Conservation (phyloP, 108 stramenopile species). For the Parietichytrium sp. region DNA sequence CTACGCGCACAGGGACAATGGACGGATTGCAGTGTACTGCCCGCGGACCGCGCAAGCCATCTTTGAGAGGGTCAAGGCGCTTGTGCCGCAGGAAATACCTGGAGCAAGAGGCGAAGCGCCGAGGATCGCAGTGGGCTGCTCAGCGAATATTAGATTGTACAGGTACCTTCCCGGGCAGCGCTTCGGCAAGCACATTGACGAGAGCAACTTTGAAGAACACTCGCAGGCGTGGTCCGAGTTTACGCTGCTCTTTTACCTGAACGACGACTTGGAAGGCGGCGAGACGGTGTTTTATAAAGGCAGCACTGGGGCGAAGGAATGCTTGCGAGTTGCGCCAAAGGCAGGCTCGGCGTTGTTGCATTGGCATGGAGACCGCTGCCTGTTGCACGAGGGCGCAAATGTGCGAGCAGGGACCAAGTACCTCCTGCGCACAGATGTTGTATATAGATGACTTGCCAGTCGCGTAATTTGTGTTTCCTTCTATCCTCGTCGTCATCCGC, state of each 20-base stretch:
- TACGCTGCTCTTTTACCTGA: slow-evolving; percentile 79
- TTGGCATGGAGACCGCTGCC: slow-evolving; percentile 77
- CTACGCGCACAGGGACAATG: slow-evolving; percentile 76
- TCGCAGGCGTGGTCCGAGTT: slow-evolving; percentile 66
- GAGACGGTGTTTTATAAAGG: slow-evolving; percentile 68
- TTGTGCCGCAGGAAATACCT: slow-evolving; percentile 40
- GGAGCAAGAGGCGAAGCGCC: too few relatives aligned
- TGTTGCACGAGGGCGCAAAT: slow-evolving; percentile 81
- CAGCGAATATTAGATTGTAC: slow-evolving; percentile 80
- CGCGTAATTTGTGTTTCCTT: not conserved
- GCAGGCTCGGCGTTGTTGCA: slow-evolving; percentile 74
- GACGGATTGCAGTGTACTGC: slow-evolving; percentile 48
- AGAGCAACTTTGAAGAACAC: slow-evolving; percentile 52
- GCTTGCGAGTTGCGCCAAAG: slow-evolving; percentile 66
- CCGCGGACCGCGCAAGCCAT: slow-evolving; percentile 40
- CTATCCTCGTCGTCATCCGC: too few relatives aligned
- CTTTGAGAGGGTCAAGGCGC: slow-evolving; percentile 44
- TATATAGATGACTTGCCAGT: slow-evolving; percentile 50
- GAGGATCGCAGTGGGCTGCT: slow-evolving; percentile 70
- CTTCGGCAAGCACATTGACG: slow-evolving; percentile 83
- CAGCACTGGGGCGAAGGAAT: slow-evolving; percentile 32
- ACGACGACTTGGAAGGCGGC: slow-evolving; percentile 69
- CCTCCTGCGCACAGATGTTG: slow-evolving; percentile 72
- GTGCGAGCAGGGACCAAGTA: slow-evolving; percentile 78
- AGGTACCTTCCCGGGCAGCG: slow-evolving; percentile 73